Conservation (phyloP, 2,329 filamentous ascomycete species). For the Aspergillus floridensis region DNA sequence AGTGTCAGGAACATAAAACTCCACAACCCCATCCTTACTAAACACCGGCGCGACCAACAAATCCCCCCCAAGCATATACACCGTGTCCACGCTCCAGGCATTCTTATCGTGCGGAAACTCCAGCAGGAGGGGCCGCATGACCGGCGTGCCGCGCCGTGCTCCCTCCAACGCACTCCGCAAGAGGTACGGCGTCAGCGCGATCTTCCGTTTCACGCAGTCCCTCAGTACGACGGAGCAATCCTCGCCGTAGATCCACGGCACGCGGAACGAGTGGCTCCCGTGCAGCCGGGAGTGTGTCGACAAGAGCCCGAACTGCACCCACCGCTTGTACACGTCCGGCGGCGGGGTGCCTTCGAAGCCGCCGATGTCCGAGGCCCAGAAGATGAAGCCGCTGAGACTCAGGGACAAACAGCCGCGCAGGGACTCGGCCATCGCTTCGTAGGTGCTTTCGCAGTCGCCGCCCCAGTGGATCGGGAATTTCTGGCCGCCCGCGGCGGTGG, state of each 20-base stretch:
- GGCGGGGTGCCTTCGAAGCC: constrained; percentile 68
- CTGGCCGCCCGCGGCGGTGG: constrained; percentile 66
- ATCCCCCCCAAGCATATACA: constrained; percentile 69
- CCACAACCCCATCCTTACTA: constrained; percentile 59
- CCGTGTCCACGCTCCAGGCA: constrained; percentile 64
- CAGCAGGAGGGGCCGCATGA: constrained; percentile 64
- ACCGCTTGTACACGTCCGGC: constrained; percentile 71
- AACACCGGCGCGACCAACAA: constrained; percentile 66
- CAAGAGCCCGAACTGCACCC: constrained; percentile 72
- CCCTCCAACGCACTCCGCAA: constrained; percentile 53
- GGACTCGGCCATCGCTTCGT: constrained; percentile 70
- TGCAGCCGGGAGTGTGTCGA: constrained; percentile 70
- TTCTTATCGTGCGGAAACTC: constrained; percentile 72
- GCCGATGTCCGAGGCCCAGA: constrained; percentile 70
- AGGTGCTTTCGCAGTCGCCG: constrained; percentile 71
- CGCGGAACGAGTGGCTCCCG: constrained; percentile 67
- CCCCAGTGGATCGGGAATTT: constrained; percentile 70
- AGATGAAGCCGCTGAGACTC: constrained; percentile 63
- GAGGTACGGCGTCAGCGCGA: constrained; percentile 59
- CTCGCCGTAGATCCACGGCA: constrained; percentile 70
- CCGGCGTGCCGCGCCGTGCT: constrained; percentile 55
- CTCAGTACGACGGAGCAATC: constrained; percentile 60
- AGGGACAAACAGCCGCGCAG: constrained; percentile 64
- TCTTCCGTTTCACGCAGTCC: constrained; percentile 54
- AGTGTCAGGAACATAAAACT: constrained; percentile 62